Percentiles rank a stretch among this genome's conserved stretches.
phyloP scores from a whole-genome alignment of 108 stramenopile genomes.

The Cyclotella distinguenda region DNA sequence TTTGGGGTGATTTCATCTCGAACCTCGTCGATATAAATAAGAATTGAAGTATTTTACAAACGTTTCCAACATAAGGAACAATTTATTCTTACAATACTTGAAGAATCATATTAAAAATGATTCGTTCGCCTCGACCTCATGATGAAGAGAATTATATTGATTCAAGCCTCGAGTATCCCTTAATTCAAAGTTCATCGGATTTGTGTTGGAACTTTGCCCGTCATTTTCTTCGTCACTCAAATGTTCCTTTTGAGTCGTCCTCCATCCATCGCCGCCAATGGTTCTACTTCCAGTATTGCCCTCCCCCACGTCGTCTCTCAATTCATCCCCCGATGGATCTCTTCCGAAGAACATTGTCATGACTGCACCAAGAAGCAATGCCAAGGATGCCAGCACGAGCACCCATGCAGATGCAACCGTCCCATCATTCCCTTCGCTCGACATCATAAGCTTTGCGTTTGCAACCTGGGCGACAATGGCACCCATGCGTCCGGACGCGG shows the following conservation, averaged over 20 bases:
- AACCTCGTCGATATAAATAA: background rate
- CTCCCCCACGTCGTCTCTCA: conserved; percentile 26
- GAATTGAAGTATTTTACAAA: background rate
- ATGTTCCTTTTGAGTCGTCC: conserved; percentile 29
- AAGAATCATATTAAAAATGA: conserved; percentile 26
- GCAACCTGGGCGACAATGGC: conserved; percentile 79
- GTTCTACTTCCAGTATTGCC: background rate
- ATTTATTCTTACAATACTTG: background rate
- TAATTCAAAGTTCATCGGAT: no score
- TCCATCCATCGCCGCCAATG: conserved; percentile 1
- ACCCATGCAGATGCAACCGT: conserved; percentile 39
- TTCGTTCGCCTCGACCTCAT: conserved; percentile 25
- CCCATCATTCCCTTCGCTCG: background rate
- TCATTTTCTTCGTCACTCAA: conserved; percentile 41
- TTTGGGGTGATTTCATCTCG: background rate
- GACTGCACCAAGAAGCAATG: conserved; percentile 58
- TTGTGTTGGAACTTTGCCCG: background rate
- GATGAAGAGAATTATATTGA: conserved; percentile 33
- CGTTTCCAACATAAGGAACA: background rate
- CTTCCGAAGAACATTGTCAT: conserved; percentile 52
- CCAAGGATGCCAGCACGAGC: conserved; percentile 55
- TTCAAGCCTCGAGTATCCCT: background rate
- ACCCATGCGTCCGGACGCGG: conserved; percentile 69
- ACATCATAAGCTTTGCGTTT: conserved; percentile 53
- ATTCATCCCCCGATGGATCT: conserved; percentile 28